Percentiles rank a stretch among this genome's conserved stretches.
These are phyloP conservation scores for Talaromyces sp. DNA, from an alignment of 2,329 filamentous ascomycete species.

Conservation along the genomic window DNA sequence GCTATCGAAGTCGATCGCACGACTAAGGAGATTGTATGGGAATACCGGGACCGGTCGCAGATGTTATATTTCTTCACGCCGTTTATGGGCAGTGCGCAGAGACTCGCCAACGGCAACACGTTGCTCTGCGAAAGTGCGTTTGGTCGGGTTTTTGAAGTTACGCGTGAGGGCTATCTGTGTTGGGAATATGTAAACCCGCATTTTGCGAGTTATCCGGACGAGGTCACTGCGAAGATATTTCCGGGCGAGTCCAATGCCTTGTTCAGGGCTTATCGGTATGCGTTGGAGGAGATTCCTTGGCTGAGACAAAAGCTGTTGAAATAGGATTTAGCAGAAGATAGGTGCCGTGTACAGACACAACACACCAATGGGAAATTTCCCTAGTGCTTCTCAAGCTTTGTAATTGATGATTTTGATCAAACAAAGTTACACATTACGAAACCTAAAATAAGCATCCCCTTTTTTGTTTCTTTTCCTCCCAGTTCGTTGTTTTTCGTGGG, in stretches of 20 bases:
- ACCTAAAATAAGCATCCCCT: too few relatives aligned
- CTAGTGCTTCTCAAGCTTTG: too few relatives aligned
- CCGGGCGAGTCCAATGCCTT: slow-evolving; percentile 40
- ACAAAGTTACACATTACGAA: too few relatives aligned
- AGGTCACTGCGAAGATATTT: slow-evolving; percentile 38
- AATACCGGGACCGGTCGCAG: slow-evolving; percentile 38
- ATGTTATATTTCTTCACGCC: slow-evolving; percentile 42
- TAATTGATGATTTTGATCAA: too few relatives aligned
- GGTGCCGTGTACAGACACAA: too few relatives aligned
- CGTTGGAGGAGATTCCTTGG: slow-evolving; percentile 40
- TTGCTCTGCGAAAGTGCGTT: slow-evolving; percentile 42
- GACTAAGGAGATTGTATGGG: slow-evolving; percentile 41
- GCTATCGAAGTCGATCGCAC: slow-evolving; percentile 38
- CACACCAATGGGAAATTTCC: too few relatives aligned
- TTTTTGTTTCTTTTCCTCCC: too few relatives aligned
- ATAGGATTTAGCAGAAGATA: not conserved
- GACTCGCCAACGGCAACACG: slow-evolving; percentile 39
- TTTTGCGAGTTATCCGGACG: slow-evolving; percentile 36
- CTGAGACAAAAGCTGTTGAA: slow-evolving; percentile 17
- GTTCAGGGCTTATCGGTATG: slow-evolving; percentile 44
- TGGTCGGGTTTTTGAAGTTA: slow-evolving; percentile 45
- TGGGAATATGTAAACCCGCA: slow-evolving; percentile 45
- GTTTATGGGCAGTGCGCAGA: slow-evolving; percentile 46
- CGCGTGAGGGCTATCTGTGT: slow-evolving; percentile 34
- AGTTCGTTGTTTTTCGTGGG: too few relatives aligned